A percentile compares a stretch with the other conserved stretches of the same genome.
phyloP scores from a whole-genome alignment of 1,284 basidiomycete genomes.

The Cystobasidium pallidum region DNA sequence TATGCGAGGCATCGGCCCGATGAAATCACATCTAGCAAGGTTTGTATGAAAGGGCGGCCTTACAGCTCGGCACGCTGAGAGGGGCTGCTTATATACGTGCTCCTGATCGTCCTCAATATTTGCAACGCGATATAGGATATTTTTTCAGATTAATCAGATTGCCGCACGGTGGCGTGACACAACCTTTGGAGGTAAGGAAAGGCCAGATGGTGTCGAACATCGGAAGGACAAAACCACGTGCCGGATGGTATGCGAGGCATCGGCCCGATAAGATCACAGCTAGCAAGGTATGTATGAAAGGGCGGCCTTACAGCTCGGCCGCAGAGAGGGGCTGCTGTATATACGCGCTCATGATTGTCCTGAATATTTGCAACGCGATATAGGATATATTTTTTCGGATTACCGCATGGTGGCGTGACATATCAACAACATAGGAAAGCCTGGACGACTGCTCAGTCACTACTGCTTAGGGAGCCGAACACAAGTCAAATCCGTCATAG shows the following conservation, averaged over 20 bases:
- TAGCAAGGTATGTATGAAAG: not conserved
- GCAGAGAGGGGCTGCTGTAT: too few relatives aligned
- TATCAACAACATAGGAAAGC: slow-evolving; percentile 7
- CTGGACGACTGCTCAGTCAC: too few relatives aligned
- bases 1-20: not conserved
- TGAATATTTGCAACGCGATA: not conserved
- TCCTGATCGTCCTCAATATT: too few relatives aligned
- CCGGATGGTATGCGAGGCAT: not conserved
- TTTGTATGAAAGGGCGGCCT: too few relatives aligned
- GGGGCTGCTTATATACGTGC: too few relatives aligned
- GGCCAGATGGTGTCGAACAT: not conserved
- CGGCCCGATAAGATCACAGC: not conserved
- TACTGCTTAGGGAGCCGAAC: not conserved
- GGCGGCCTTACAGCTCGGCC: too few relatives aligned
- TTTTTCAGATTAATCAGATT: too few relatives aligned
- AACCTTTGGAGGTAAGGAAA: not conserved
- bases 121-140: too few relatives aligned
- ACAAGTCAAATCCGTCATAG: too few relatives aligned
- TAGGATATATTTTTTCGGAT: not conserved
- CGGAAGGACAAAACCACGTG: not conserved
- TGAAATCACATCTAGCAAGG: not conserved
- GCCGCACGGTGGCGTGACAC: too few relatives aligned
- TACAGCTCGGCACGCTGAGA: too few relatives aligned
- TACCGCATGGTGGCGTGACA: not conserved
- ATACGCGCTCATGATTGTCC: not conserved